Percentiles rank a stretch among this genome's conserved stretches.
phyloP scores from a whole-genome alignment of 2,329 filamentous ascomycete genomes.

The Dothiorella sarmentorum region DNA sequence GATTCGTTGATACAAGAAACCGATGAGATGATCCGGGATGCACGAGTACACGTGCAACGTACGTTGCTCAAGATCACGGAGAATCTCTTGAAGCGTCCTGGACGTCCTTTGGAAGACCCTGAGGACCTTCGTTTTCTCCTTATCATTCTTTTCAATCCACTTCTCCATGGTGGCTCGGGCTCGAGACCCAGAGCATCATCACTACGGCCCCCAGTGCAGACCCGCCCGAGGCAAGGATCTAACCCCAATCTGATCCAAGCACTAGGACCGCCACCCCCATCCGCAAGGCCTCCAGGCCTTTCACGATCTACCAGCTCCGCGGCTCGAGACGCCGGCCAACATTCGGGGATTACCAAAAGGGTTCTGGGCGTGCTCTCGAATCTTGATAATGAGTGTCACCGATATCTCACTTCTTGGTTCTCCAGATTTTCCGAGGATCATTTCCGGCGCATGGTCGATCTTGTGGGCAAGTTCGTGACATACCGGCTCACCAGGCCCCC shows the following conservation, averaged over 20 bases:
- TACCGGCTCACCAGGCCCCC: conserved; percentile 72
- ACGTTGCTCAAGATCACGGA: conserved; percentile 75
- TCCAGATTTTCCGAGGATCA: conserved; percentile 64
- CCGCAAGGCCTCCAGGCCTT: neutral
- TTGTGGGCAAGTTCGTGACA: conserved; percentile 74
- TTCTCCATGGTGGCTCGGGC: conserved; percentile 53
- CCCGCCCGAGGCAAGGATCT: conserved; percentile 14
- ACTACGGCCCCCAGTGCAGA: neutral
- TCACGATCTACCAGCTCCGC: neutral
- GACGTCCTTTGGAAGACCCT: conserved; percentile 63
- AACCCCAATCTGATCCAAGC: conserved; percentile 2
- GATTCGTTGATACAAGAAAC: conserved; percentile 38
- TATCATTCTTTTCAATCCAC: conserved; percentile 74
- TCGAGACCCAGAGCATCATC: neutral
- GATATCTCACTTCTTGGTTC: conserved; percentile 75
- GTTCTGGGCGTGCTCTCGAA: conserved; percentile 78
- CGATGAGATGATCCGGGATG: conserved; percentile 54
- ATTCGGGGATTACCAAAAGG: conserved; percentile 82
- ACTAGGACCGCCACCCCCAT: neutral
- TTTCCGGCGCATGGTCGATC: conserved; percentile 71
- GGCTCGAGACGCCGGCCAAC: conserved; percentile 53
- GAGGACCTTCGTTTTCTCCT: conserved; percentile 74
- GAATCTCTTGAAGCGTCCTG: conserved; percentile 73
- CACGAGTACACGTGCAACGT: conserved; percentile 66
- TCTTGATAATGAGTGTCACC: conserved; percentile 70